Percentiles rank a stretch among this genome's conserved stretches.
These are phyloP conservation scores for Kodamaea neixiangensis DNA, from an alignment of 805 yeast species.

Conservation along the genomic window DNA sequence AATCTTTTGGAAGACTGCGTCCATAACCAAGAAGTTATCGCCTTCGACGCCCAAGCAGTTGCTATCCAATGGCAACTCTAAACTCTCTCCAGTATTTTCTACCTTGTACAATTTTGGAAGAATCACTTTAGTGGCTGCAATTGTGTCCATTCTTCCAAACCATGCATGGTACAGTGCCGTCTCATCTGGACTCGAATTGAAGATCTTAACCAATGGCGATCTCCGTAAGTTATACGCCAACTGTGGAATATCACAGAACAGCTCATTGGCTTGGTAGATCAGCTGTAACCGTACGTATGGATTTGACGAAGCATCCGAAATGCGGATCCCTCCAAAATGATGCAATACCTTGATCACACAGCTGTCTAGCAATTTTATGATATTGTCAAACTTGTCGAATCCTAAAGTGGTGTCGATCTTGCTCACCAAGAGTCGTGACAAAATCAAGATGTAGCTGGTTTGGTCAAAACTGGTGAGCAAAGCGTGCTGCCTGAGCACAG, in stretches of 20 bases:
- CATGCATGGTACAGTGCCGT: slow-evolving; percentile 42
- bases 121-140: slow-evolving; percentile 25
- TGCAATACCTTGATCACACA: slow-evolving; percentile 27
- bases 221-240: slow-evolving; percentile 36
- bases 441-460: slow-evolving; percentile 28
- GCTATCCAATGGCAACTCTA: slow-evolving; percentile 19
- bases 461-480: slow-evolving; percentile 35
- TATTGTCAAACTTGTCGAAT: slow-evolving; percentile 31
- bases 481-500: slow-evolving; percentile 27
- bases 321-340: slow-evolving; percentile 29
- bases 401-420: slow-evolving; percentile 38
- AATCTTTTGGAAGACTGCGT: slow-evolving; percentile 28
- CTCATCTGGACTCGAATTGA: slow-evolving; percentile 48
- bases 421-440: slow-evolving; percentile 32
- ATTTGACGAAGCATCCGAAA: slow-evolving; percentile 15
- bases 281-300: slow-evolving; percentile 23
- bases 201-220: slow-evolving; percentile 37
- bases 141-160: slow-evolving; percentile 23
- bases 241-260: slow-evolving; percentile 30
- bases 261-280: slow-evolving; percentile 25
- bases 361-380: slow-evolving; percentile 27
- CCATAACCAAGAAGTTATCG: slow-evolving; percentile 28
- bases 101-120: slow-evolving; percentile 30
- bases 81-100: not conserved
- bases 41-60: slow-evolving; percentile 14